Base-by-base conservation (phyloP, 1,284 basidiomycete species). In the Pyrrhoderma lamaoense region DNA sequence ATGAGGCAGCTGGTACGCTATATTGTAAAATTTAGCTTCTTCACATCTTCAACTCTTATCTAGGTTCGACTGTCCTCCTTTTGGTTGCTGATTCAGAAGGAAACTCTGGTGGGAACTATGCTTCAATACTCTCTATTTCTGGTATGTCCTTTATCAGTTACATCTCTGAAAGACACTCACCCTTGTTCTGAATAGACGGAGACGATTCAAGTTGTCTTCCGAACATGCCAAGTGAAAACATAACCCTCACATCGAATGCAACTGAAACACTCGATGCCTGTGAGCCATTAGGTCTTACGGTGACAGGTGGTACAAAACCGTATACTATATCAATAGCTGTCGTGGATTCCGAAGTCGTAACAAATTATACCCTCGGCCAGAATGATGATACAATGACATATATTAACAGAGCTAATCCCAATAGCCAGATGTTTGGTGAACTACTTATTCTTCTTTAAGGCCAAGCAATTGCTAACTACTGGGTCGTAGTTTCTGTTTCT, bases 281-380 rank as follows among this genome's bases (percentile, higher is more conserved):
- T 57, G 63, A 75, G 16, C 69, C 69, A 9, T 74, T 74, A 72
- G 70, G 70, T 11, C 58, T 79, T 2, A 63, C 62, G 1, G 66
- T 77, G 34, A 64, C 60, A 2, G 75, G 75, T 3, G 76, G 76
- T 2, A 61, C 61, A 3, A 69, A 68, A 39, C 77, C 77, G 0
- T 79, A 77, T 61, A 70, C 60, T 19, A 54, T 77, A 2, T 69
- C 72, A 2, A 59, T 78, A n/a, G 68, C 65, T 8, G 65, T 69
- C 4, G 43, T 67, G 25, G 64, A 64, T 43, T 69, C 73, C 0
- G 63, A 68, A 2, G 57, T 64, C 3, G 64, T 73, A 18, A 75
- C 73, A 2, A 76, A 76, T 58, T 65, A 71, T 19, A 72, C 73
- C 0, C 59, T 75, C 56, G 64, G 62, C 2, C 51, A 60, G 1